Base-by-base conservation (phyloP, 305 asterid species). In the Caryopteris hybrid region DNA sequence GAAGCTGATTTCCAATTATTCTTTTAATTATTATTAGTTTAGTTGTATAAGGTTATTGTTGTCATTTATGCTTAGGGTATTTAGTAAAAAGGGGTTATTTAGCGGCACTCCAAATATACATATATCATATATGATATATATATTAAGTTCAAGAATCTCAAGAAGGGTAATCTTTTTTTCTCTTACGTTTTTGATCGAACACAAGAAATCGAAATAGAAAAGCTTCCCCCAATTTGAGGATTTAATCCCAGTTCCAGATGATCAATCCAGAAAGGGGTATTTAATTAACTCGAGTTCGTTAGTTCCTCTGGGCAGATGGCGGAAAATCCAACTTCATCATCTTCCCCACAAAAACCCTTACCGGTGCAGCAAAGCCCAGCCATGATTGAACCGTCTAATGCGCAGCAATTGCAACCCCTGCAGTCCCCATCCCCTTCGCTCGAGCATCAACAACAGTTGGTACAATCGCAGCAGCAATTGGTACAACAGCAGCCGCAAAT, bases 301-400 rank as follows among this genome's bases (percentile, higher is more conserved):
- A 34, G 42, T 11, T 33, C 11, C 23, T 43, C n/a, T 22, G 23
- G 47, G 55, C 52, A 54, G 55, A 89, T 85, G 91, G 91, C 88
- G 34, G 96, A 85, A 42, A 89, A 80, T 79, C 53, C 88, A 43
- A 74, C 82, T 3, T 62, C 84, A 38, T 70, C 92, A 10, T 79
- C 87, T 36, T 78, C 96, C 41, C 88, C 86, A 4, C 88, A 82
- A 5, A 89, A 84, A 70, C 80, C 87, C 76, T 73, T 74, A 13
- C 77, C 81, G 43, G 66, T 72, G 68, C 81, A 75, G 69, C 88
- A 83, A 47, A 60, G 81, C 64, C 71, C 79, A 74, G 39, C 64
- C 23, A 73, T 75, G 73, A 75, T 71, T n/a, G 91, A 83, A 51
- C 73, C 89, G 58, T 72, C 83, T 6, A 83, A 80, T 74, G 73